Evolutionary conservation across 306 rosid species (phyloP), one percentile per base, ranked within the genome.

Genomic region (Malus sieversii): DNA sequence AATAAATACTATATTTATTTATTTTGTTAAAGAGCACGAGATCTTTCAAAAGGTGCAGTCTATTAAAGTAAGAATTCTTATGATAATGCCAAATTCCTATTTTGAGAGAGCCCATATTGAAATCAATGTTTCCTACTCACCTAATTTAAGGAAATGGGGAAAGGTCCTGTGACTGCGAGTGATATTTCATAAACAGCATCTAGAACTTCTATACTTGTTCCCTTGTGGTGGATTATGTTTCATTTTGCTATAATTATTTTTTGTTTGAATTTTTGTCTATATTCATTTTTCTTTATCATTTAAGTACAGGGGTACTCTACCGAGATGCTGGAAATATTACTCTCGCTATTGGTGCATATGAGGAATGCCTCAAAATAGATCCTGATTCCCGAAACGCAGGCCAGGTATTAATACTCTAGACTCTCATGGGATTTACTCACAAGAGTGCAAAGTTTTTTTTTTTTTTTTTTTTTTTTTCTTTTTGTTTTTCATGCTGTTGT

Each of bases 341-440:
- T 68, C 73, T 83, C 60, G 96, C 98, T 59, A 86, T 95, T 85
- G 88, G 87, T 85, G 97, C 98, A 8, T 95, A 95, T 80, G 98
- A 95, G 85, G 93, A 86, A 69, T 95, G 98, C 77, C 96, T 95
- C 62, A 90, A 89, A 86, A 95, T 95, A 72, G 98, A 95, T 83
- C 98, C 96, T 0, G 98, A 95, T 81, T 95, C 98, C 77, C 88
- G 98, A 68, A 95, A 95, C 86, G 98, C 98, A 78, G 97, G 98
- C 86, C 98, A 95, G 98, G 98, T 95, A 77, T 76, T 77, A 62
- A 52, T 32, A 67, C 52, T 85, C 64, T 29, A 4, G 15, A 27
- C 59, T 73, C 70, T 69, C n/a, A 33, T 32, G 45, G 16, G 22
- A 74, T 68, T 45, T 79, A 32, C 23, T 60, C 11, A 23, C 42